Evolutionary conservation across 1,284 basidiomycete species (phyloP).

Genomic region (Ceratobasidium sp.): DNA sequence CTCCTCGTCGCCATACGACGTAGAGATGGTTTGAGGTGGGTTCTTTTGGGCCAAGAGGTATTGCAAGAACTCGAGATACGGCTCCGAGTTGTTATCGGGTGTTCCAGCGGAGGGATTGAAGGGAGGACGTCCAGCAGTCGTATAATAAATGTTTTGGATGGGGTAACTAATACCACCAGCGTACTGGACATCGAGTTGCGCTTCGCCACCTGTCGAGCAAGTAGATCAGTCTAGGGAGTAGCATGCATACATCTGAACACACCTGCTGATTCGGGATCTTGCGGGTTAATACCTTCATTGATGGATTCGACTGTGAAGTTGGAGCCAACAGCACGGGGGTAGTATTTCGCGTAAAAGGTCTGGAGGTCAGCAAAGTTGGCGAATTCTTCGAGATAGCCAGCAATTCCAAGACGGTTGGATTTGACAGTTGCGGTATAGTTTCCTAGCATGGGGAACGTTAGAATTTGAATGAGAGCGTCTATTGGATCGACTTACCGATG

Average conservation of each 20-base stretch:
- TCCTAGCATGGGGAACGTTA: neutral
- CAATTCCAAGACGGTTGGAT: slow-evolving; percentile 50
- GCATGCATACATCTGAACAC: neutral
- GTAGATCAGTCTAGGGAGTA: slow-evolving; percentile 17
- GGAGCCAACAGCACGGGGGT: slow-evolving; percentile 57
- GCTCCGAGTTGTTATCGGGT: slow-evolving; percentile 64
- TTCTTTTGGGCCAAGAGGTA: slow-evolving; percentile 55
- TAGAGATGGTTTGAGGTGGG: slow-evolving; percentile 65
- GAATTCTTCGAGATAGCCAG: slow-evolving; percentile 61
- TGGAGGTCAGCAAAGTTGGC: slow-evolving; percentile 64
- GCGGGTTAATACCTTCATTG: slow-evolving; percentile 53
- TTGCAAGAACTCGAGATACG: slow-evolving; percentile 69
- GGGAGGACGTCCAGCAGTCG: slow-evolving; percentile 66
- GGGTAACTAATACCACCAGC: slow-evolving; percentile 61
- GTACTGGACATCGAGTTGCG: slow-evolving; percentile 66
- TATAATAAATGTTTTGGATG: slow-evolving; percentile 62
- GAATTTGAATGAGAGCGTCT: neutral
- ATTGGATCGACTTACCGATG: slow-evolving; percentile 46
- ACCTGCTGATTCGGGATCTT: slow-evolving; percentile 34
- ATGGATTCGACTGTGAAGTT: slow-evolving; percentile 59
- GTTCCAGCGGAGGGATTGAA: slow-evolving; percentile 60
- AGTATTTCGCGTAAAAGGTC: slow-evolving; percentile 59
- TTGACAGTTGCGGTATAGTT: slow-evolving; percentile 30
- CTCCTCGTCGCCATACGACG: slow-evolving; percentile 72
- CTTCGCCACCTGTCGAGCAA: slow-evolving; percentile 60